phyloP scores from a whole-genome alignment of 805 yeast species.

The Hanseniaspora clermontiae region DNA sequence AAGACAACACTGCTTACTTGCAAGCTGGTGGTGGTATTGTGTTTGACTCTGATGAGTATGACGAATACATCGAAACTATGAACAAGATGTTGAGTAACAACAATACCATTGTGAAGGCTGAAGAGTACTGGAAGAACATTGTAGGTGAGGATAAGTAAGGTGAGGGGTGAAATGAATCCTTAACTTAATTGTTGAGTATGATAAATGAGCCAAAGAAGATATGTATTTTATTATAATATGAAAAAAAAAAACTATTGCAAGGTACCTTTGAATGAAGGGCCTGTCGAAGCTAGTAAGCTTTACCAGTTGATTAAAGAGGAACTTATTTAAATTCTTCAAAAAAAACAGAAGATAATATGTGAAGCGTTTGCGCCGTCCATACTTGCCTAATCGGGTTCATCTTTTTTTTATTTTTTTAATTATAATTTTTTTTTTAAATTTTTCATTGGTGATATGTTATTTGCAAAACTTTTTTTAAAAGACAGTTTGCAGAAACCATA shows the following conservation, averaged over 20 bases:
- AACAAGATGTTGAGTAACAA: slow-evolving; percentile 93
- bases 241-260: too few relatives aligned
- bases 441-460: background rate
- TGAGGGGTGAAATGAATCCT: background rate
- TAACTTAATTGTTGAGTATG: background rate
- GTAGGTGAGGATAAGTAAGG: slow-evolving; percentile 20
- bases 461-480: too few relatives aligned
- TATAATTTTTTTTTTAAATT: background rate
- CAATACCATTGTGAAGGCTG: slow-evolving; percentile 85
- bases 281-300: too few relatives aligned
- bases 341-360: too few relatives aligned
- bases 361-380: too few relatives aligned
- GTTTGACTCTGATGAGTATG: slow-evolving; percentile 84
- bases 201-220: background rate
- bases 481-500: too few relatives aligned
- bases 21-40: slow-evolving; percentile 99
- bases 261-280: too few relatives aligned
- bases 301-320: background rate
- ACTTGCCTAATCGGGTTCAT: too few relatives aligned
- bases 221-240: too few relatives aligned
- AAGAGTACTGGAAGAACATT: slow-evolving; percentile 52
- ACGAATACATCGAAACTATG: slow-evolving; percentile 91
- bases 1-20: slow-evolving; percentile 77
- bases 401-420: too few relatives aligned
- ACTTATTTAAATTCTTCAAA: too few relatives aligned